These are phyloP conservation scores for Calonectria pauciramosa DNA, from an alignment of 2,329 filamentous ascomycete species.

Conservation along the genomic window DNA sequence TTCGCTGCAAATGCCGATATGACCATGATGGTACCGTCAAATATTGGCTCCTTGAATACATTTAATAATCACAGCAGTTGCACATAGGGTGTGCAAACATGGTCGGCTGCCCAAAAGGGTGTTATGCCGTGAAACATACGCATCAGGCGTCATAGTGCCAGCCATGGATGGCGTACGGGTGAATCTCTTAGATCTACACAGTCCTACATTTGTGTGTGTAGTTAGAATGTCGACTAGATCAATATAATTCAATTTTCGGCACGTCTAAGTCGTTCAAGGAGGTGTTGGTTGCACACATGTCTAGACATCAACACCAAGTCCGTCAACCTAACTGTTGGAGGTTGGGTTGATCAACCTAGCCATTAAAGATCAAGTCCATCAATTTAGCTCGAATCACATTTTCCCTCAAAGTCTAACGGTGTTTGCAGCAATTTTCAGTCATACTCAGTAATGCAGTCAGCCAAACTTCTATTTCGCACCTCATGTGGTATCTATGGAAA, in stretches of 20 bases:
- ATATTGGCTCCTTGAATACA: slow-evolving; percentile 10
- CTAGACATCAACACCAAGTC: background rate
- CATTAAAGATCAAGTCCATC: no score
- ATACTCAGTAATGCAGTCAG: no score
- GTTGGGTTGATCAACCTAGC: no score
- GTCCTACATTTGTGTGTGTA: slow-evolving; percentile 41
- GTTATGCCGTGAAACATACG: background rate
- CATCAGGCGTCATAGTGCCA: background rate
- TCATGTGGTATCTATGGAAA: no score
- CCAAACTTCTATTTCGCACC: no score
- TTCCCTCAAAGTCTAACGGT: no score
- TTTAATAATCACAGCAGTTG: slow-evolving; percentile 20
- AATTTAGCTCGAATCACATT: no score
- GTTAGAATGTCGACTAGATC: slow-evolving; percentile 48
- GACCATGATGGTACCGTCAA: background rate
- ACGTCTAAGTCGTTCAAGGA: slow-evolving; percentile 11
- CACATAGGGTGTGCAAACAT: slow-evolving; percentile 17
- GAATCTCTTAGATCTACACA: slow-evolving; percentile 34
- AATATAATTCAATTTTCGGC: slow-evolving; percentile 45
- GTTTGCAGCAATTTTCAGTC: no score
- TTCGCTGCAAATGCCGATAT: background rate
- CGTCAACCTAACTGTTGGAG: no score
- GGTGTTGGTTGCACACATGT: no score
- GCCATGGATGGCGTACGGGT: background rate
- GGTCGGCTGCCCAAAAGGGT: background rate